Conservation (phyloP, 352 stramenopile genomes). For the Phytophthora kernoviae region DNA sequence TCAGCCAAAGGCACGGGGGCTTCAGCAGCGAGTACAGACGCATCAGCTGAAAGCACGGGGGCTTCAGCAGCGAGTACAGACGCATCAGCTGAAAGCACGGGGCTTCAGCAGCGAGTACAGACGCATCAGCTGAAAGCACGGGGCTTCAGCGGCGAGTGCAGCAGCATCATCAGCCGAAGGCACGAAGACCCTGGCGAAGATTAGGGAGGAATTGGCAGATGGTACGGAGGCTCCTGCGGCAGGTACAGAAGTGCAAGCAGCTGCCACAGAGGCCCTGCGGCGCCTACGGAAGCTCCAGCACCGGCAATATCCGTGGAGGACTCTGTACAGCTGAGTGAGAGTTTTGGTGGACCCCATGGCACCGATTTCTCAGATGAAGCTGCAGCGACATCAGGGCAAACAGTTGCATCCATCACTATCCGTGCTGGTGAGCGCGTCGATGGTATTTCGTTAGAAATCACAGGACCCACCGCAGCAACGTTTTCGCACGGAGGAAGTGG, state of each 20-base stretch:
- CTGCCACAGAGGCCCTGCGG: not conserved
- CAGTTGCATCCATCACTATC: conserved; percentile 3
- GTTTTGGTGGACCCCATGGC: conserved; percentile 10
- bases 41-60: not conserved
- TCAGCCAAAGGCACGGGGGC: not conserved
- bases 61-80: not conserved
- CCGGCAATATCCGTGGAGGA: conserved; percentile 9
- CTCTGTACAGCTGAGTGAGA: conserved; percentile 12
- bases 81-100: not conserved
- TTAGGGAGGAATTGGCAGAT: not conserved
- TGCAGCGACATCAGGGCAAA: conserved; percentile 2
- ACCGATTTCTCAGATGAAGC: conserved; percentile 9
- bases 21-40: not conserved
- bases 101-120: not conserved
- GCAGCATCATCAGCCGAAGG: no score
- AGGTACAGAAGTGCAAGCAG: not conserved
- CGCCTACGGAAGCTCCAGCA: conserved; percentile 2
- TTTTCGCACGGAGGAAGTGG: conserved; percentile 10
- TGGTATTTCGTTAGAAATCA: conserved; percentile 7
- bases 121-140: no score
- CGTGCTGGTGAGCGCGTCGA: conserved; percentile 9
- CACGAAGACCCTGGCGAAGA: not conserved
- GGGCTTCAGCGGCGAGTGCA: no score
- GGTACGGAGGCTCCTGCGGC: conserved; percentile 4
- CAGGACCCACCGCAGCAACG: not conserved